phyloP scores from a whole-genome alignment of 1,284 basidiomycete species.

The Tetrapyrgos nigripes region DNA sequence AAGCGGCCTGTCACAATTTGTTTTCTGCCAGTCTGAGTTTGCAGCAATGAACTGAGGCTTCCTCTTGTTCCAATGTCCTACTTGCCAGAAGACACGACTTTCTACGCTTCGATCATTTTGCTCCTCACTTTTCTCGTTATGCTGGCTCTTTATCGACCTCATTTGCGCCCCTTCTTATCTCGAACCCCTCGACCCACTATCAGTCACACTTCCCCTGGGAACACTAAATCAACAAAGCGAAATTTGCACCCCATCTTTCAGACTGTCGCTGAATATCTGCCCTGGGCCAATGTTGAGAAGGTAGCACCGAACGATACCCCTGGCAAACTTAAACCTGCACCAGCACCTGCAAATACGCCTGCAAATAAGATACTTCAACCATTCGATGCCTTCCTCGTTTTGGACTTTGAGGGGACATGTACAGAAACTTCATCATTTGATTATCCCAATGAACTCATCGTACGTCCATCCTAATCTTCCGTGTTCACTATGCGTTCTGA shows the following conservation, averaged over 20 bases:
- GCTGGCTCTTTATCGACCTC: not conserved
- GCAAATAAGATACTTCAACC: slow-evolving; percentile 44
- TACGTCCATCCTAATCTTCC: slow-evolving; percentile 43
- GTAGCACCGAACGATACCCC: not conserved
- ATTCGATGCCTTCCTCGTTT: slow-evolving; percentile 75
- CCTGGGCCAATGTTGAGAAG: not conserved
- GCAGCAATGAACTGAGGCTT: no score
- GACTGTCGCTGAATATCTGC: not conserved
- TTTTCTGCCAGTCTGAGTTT: no score
- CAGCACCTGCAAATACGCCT: no score
- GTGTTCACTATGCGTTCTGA: slow-evolving; percentile 11
- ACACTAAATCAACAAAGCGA: not conserved
- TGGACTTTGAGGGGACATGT: slow-evolving; percentile 95
- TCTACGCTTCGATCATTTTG: not conserved
- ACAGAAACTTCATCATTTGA: slow-evolving; percentile 67
- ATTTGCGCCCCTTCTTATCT: not conserved
- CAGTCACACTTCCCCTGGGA: not conserved
- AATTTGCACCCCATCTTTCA: not conserved
- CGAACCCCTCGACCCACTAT: not conserved
- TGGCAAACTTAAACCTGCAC: not conserved
- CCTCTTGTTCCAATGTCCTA: no score
- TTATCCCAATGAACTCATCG: slow-evolving; percentile 94
- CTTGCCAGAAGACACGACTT: not conserved
- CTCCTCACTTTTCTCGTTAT: not conserved
- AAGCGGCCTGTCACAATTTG: no score